A percentile compares a stretch with the other conserved stretches of the same genome.
phyloP scores from a whole-genome alignment of 495 filamentous ascomycete genomes.

The Aspergillus carlsbadensis region DNA sequence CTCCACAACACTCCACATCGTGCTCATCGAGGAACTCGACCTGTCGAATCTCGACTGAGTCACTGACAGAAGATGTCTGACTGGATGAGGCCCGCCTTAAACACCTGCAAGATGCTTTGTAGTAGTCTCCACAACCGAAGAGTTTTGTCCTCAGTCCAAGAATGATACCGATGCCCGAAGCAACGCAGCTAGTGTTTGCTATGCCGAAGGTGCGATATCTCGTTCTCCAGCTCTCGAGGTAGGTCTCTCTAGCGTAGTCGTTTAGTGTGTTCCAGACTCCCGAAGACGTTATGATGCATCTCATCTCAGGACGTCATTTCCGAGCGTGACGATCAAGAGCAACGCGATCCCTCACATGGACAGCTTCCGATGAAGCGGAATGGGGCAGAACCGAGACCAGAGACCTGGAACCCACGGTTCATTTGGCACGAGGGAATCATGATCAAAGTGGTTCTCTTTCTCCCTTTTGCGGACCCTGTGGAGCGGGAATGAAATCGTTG shows the following conservation, averaged over 20 bases:
- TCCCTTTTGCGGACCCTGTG: slow-evolving; percentile 9
- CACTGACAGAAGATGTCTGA: background rate
- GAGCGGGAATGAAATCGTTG: slow-evolving; percentile 7
- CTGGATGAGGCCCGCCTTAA: background rate
- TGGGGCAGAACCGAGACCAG: background rate
- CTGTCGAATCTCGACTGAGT: slow-evolving; percentile 3
- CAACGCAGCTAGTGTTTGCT: too few species aligned
- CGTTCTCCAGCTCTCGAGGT: too few species aligned
- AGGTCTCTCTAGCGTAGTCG: too few species aligned
- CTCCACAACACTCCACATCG: slow-evolving; percentile 4
- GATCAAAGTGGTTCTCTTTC: background rate
- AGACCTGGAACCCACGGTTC: background rate
- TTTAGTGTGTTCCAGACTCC: too few species aligned
- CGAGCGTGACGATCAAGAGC: background rate
- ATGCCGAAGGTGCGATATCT: too few species aligned
- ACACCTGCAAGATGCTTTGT: background rate
- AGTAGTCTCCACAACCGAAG: background rate
- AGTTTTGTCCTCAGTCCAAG: background rate
- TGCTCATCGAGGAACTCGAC: background rate
- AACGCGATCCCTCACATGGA: background rate
- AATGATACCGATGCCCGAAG: too few species aligned
- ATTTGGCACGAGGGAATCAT: background rate
- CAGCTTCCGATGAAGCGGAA: background rate
- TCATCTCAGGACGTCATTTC: too few species aligned
- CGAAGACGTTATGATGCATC: too few species aligned